Conservation (phyloP, 805 yeast genomes). For the Torulaspora gathmanii region DNA sequence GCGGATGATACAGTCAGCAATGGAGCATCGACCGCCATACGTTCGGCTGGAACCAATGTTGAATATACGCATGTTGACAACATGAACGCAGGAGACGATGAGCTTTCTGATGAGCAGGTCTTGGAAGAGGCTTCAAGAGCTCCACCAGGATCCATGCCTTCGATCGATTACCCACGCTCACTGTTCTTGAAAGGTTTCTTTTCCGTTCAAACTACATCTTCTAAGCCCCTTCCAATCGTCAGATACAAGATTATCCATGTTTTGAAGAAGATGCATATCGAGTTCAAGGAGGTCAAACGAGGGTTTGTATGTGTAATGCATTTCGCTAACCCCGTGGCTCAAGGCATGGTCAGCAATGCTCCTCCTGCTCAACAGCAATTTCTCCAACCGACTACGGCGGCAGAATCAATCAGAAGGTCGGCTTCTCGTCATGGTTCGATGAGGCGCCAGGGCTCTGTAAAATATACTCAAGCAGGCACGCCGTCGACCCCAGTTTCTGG, state of each 20-base stretch:
- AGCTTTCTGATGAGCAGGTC: conserved; percentile 46
- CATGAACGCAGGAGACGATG: conserved; percentile 21
- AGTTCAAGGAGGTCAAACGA: conserved; percentile 85
- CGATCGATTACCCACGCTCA: conserved; percentile 89
- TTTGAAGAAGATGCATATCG: conserved; percentile 69
- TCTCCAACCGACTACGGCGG: conserved; percentile 12
- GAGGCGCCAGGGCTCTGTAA: conserved; percentile 36
- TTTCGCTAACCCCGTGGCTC: conserved; percentile 33
- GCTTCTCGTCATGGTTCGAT: conserved; percentile 37
- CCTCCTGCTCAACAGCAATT: conserved; percentile 9
- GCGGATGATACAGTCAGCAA: conserved; percentile 10
- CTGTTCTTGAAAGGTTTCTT: conserved; percentile 89
- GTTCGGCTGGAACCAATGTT: conserved; percentile 13
- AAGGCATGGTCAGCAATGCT: conserved; percentile 35
- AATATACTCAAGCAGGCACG: conserved; percentile 37
- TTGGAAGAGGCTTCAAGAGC: conserved; percentile 51
- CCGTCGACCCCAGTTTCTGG: conserved; percentile 56
- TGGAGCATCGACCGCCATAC: conserved; percentile 18
- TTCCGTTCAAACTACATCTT: conserved; percentile 90
- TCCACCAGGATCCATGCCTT: conserved; percentile 78
- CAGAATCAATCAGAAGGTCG: conserved; percentile 21
- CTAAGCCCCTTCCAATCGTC: conserved; percentile 84
- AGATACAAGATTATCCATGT: conserved; percentile 78
- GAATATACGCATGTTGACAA: conserved; percentile 6
- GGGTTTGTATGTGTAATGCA: conserved; percentile 81